Conservation (phyloP, 805 yeast species). For the Candida verbasci region DNA sequence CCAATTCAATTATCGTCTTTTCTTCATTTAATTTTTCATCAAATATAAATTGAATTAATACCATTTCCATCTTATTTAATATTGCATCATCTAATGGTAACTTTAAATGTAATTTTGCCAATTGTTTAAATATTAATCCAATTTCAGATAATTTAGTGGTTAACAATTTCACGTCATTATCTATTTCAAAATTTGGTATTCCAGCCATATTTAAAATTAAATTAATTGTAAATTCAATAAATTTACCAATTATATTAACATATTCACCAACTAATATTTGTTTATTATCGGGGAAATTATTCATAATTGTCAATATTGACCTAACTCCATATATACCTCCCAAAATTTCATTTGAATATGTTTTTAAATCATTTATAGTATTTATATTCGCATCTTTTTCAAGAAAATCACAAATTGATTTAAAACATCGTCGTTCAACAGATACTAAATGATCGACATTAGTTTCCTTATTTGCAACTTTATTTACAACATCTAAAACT, state of each 20-base stretch:
- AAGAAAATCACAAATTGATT: not conserved
- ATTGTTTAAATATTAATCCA: constrained; percentile 2
- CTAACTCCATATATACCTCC: constrained; percentile 14
- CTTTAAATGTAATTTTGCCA: constrained; percentile 3
- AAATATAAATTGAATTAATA: constrained; percentile 41
- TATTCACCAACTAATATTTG: constrained; percentile 43
- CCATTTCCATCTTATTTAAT: constrained; percentile 57
- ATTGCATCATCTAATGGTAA: constrained; percentile 40
- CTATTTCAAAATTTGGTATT: not conserved
- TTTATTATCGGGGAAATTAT: constrained; percentile 27
- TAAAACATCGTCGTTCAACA: constrained; percentile 5
- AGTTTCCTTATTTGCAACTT: not conserved
- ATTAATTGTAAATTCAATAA: constrained; percentile 30
- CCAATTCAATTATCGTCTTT: constrained; percentile 14
- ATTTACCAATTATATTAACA: constrained; percentile 36
- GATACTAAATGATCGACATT: constrained; percentile 2
- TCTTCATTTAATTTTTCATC: constrained; percentile 22
- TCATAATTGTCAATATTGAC: constrained; percentile 38
- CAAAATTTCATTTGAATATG: not conserved
- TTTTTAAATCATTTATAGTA: not conserved
- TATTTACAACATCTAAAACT: not conserved
- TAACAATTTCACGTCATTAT: not conserved
- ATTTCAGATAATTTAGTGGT: not conserved
- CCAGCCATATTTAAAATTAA: not conserved
- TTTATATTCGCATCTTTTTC: not conserved